Base-by-base conservation (phyloP, 768 basidiomycete genomes). In the Lactifluus pinguis region DNA sequence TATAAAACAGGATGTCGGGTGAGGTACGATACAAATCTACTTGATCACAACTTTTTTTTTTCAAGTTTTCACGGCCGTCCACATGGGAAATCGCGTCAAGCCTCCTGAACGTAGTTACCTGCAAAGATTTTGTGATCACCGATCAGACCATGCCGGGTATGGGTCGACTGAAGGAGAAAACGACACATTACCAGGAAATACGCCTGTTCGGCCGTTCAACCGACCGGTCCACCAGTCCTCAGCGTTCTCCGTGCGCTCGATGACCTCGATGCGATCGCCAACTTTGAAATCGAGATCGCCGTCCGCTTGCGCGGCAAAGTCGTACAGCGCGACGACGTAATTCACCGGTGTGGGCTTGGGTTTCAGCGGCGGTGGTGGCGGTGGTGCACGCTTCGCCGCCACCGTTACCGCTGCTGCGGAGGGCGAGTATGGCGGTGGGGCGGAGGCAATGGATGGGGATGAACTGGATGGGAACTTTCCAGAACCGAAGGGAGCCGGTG, bases 171-270 rank as follows among this genome's bases (percentile, higher is more conserved):
- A 25, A n/a, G 3, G 1, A 2, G 15, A 0, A 30, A 19, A 10
- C 39, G 75, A 38, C 73, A 70, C 38, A 17, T 42, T 75, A 82
- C 89, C 91, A 57, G 95, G 95, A 75, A 98, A 98, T 15, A 94
- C 88, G 8, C 95, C 95, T 70, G 91, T 83, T 63, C 72, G 71
- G 7, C 93, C 93, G 65, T 91, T 84, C 66, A 95, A 55, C 68
- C 82, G 80, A 7, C 95, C 95, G 30, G 94, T 97, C 95, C 95
- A 98, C 95, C 95, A 98, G 70, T 98, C 95, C 70, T 98, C 92
- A 30, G 85, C 70, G 68, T 84, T 94, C 7, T 80, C 82, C 17
- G 87, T 85, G 72, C 82, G 83, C 72, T 94, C 86, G 39, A 97
- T 80, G 56, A 98, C 77, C 74, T 95, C 92, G 72, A 98, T 98